Base-by-base conservation (phyloP, 768 basidiomycete genomes). In the Leccinum incarnatum region DNA sequence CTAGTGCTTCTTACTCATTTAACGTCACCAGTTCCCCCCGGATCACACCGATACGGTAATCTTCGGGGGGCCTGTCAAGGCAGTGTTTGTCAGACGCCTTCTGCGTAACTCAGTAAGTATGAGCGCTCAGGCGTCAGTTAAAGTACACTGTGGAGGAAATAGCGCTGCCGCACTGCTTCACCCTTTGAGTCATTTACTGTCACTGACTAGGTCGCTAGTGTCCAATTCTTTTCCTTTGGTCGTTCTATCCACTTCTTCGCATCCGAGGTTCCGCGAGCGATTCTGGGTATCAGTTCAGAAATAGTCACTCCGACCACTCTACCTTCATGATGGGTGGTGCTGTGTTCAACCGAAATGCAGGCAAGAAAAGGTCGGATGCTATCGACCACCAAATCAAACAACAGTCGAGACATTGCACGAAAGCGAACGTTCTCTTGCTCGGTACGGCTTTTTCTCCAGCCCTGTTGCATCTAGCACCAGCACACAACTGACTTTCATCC, bases 341-440 rank as follows among this genome's bases (percentile, higher is more conserved):
- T 25, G 1, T 42, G 21, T 49, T 47, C 51, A 30, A 32, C 37
- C 6, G 9, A 29, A 50, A 54, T 37, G 48, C 36, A 51, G 48
- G 40, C 27, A 51, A 29, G 21, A 27, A 27, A n/a, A 53, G 49
- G 19, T 60, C 58, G 17, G 14, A 60, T 19, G 48, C 48, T 25
- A 61, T 61, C 42, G 40, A 61, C 42, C 52, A 21, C 51, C 40
- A 51, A 36, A 53, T 61, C 48, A 10, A 50, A 32, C 21, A 59
- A 1, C 55, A 54, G 21, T 59, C 51, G 4, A 60, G 47, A 49
- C 25, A 23, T 21, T 10, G 12, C 14, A 11, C 10, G 36, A 58
- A 7, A 51, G 56, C 23, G 10, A 36, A 58, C 11, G 11, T 58
- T 15, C 25, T 60, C 19, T n/a, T 53, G 37, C n/a, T 60, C 17